Evolutionary conservation across 2,329 filamentous ascomycete genomes (phyloP).

Genomic region (Talaromyces sp.): DNA sequence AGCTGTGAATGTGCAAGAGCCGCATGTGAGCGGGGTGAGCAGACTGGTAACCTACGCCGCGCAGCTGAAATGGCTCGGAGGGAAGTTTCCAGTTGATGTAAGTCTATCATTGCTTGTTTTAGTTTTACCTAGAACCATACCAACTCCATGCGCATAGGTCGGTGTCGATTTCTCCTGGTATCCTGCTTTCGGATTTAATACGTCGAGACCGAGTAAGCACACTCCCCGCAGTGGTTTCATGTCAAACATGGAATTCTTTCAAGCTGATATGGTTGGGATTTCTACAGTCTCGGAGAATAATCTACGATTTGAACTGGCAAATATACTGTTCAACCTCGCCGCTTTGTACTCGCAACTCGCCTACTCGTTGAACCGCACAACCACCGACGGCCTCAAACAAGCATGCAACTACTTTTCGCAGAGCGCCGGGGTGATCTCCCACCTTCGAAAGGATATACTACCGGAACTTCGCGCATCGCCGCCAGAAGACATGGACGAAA

Average conservation of each 20-base stretch:
- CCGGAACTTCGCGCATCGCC: constrained; percentile 78
- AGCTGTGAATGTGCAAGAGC: constrained; percentile 82
- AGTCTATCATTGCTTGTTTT: constrained; percentile 19
- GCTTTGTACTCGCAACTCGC: constrained; percentile 92
- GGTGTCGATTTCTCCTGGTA: constrained; percentile 97
- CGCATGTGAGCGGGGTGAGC: constrained; percentile 77
- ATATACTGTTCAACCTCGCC: constrained; percentile 87
- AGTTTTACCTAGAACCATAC: neutral
- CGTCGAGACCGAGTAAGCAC: constrained; percentile 55
- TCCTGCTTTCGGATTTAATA: constrained; percentile 85
- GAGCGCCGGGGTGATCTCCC: constrained; percentile 73
- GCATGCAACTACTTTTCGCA: constrained; percentile 88
- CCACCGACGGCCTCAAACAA: constrained; percentile 74
- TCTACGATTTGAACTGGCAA: constrained; percentile 76
- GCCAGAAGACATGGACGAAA: constrained; percentile 90
- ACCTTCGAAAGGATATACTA: constrained; percentile 70
- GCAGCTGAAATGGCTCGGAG: constrained; percentile 86
- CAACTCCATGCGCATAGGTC: constrained; percentile 50
- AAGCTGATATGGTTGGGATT: neutral
- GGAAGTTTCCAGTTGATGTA: constrained; percentile 95
- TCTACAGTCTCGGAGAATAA: constrained; percentile 55
- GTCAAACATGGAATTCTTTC: neutral
- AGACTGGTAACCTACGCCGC: constrained; percentile 89
- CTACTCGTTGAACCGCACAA: constrained; percentile 68
- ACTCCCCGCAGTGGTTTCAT: neutral